A percentile compares a stretch with the other conserved stretches of the same genome.
Conservation (phyloP, 257 asterid genomes). For the Mentha longifolia region DNA sequence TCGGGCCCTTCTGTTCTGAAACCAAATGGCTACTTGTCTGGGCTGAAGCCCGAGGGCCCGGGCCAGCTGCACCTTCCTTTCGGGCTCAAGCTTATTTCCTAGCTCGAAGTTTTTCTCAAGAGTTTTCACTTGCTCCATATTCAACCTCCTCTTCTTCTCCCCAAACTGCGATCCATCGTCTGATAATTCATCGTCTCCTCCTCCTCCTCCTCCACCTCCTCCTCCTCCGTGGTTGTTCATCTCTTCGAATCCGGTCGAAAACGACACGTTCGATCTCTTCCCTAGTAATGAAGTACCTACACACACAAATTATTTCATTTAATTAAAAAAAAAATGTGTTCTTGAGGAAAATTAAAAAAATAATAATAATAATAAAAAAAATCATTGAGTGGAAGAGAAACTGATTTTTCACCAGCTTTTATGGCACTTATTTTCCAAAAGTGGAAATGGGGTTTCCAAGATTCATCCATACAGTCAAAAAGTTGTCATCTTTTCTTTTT, state of each 20-base stretch:
- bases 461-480: conserved; percentile 37
- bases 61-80: conserved; percentile 64
- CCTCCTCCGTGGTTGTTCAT: conserved; percentile 28
- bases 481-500: conserved; percentile 6
- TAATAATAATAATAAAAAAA: no score
- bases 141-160: conserved; percentile 65
- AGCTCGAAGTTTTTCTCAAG: conserved; percentile 57
- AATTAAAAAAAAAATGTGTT: not conserved
- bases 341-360: no score
- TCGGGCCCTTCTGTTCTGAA: conserved; percentile 64
- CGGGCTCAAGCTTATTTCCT: conserved; percentile 68
- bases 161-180: conserved; percentile 62
- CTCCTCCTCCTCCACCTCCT: not conserved
- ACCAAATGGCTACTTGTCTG: conserved; percentile 68
- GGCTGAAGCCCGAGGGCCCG: conserved; percentile 73
- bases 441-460: conserved; percentile 33
- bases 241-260: conserved; percentile 32
- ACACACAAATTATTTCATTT: not conserved
- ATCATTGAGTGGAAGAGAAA: not conserved
- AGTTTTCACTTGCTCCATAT: conserved; percentile 59
- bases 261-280: conserved; percentile 52
- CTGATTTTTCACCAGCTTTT: conserved; percentile 14
- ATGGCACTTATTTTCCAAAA: conserved; percentile 7
- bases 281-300: conserved; percentile 44
- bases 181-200: conserved; percentile 51